A percentile compares a stretch with the other conserved stretches of the same genome.
Conservation (phyloP, 306 rosid genomes). For the Acmispon strigosus region DNA sequence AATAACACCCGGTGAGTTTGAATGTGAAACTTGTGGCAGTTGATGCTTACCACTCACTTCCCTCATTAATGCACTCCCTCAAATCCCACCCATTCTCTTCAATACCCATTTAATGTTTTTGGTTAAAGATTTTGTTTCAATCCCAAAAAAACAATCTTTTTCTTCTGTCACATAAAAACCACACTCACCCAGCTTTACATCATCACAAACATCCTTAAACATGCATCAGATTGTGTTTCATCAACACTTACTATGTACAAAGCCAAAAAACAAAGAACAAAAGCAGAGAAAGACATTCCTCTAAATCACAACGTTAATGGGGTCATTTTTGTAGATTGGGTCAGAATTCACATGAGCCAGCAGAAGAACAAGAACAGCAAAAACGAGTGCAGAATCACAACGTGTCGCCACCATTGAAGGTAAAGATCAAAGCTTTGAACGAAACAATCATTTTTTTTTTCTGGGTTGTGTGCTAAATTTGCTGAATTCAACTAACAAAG, state of each 20-base stretch:
- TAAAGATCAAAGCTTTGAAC: not conserved
- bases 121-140: not conserved
- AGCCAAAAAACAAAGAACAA: not conserved
- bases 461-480: not conserved
- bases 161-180: not conserved
- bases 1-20: slow-evolving; percentile 40
- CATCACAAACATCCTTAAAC: not conserved
- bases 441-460: not conserved
- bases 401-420: slow-evolving; percentile 34
- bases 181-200: not conserved
- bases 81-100: slow-evolving; percentile 14
- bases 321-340: slow-evolving; percentile 10
- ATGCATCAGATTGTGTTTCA: slow-evolving; percentile 5
- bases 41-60: slow-evolving; percentile 4
- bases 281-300: not conserved
- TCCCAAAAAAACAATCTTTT: not conserved
- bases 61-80: slow-evolving; percentile 21
- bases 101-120: slow-evolving; percentile 18
- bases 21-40: slow-evolving; percentile 23
- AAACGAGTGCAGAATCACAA: slow-evolving; percentile 20
- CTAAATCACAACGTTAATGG: not conserved
- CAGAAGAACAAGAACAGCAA: slow-evolving; percentile 2
- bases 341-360: slow-evolving; percentile 26
- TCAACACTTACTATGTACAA: not conserved
- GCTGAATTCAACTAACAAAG: not conserved